Conservation (phyloP, 1,284 basidiomycete species). For the Xerocomus amazonicus region DNA sequence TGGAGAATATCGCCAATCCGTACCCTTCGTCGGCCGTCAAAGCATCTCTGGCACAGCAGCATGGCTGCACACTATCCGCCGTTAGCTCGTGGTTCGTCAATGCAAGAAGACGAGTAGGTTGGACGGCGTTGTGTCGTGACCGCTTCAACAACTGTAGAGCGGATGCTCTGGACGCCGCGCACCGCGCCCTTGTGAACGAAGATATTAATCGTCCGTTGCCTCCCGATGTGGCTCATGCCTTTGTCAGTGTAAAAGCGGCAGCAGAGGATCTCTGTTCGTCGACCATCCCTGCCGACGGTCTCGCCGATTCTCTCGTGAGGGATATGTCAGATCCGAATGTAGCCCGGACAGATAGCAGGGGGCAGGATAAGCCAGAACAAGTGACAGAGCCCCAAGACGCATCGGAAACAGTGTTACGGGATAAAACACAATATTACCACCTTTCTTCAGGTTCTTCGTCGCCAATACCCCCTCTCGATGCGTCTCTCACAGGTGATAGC, state of each 20-base stretch:
- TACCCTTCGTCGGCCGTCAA: conserved; percentile 39
- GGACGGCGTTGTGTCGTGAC: conserved; percentile 40
- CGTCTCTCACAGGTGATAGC: conserved; percentile 3
- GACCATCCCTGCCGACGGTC: conserved; percentile 25
- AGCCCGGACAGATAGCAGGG: not conserved
- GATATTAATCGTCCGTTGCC: conserved; percentile 20
- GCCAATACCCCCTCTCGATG: not conserved
- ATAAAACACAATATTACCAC: not conserved
- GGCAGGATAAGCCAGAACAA: not conserved
- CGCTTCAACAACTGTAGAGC: conserved; percentile 37
- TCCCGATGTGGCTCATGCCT: conserved; percentile 23
- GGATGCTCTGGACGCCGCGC: conserved; percentile 39
- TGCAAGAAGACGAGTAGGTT: conserved; percentile 45
- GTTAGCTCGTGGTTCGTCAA: conserved; percentile 48
- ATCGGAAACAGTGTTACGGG: not conserved
- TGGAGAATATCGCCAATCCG: conserved; percentile 45
- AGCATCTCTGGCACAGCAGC: conserved; percentile 24
- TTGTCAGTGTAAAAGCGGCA: conserved; percentile 31
- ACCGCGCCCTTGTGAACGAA: conserved; percentile 33
- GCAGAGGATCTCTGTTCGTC: conserved; percentile 33
- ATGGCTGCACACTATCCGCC: conserved; percentile 29
- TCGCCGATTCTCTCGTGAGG: conserved; percentile 26
- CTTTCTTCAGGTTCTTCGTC: conserved; percentile 3
- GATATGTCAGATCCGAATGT: conserved; percentile 22
- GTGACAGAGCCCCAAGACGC: not conserved